phyloP scores from a whole-genome alignment of 73 alveolate species.

The Tetrahymena thermophila region DNA sequence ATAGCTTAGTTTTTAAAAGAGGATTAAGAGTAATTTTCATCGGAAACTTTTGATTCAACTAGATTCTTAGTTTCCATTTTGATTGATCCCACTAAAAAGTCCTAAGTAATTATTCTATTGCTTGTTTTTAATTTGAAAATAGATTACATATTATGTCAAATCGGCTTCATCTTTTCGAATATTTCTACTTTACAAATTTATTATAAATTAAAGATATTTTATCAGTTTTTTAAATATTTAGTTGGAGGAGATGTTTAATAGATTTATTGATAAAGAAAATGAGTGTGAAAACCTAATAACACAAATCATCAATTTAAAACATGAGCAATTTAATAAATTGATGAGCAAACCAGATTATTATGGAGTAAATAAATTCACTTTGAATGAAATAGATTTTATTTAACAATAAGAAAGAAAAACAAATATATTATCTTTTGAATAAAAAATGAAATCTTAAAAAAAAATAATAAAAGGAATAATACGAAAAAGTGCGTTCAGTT shows the following conservation, averaged over 20 bases:
- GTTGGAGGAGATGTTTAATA: neutral
- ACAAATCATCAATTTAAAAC: neutral
- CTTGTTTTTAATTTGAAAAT: neutral
- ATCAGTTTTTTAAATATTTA: neutral
- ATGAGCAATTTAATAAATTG: neutral
- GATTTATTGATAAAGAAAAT: neutral
- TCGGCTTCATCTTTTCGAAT: neutral
- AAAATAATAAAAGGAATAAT: neutral
- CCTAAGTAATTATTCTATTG: neutral
- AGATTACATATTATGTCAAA: neutral
- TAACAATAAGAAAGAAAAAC: neutral
- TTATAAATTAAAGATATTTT: neutral
- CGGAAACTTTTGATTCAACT: neutral
- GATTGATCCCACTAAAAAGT: neutral
- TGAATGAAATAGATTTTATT: neutral
- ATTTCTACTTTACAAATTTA: neutral
- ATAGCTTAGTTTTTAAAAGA: neutral
- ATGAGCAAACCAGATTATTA: neutral
- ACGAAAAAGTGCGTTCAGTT: neutral
- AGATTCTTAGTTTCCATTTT: neutral
- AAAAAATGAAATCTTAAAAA: neutral
- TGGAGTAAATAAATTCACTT: neutral
- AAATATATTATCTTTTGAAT: neutral
- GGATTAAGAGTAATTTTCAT: neutral
- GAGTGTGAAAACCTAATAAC: neutral